Base-by-base conservation (phyloP, 2,329 filamentous ascomycete species). In the Neospermospora avenae region DNA sequence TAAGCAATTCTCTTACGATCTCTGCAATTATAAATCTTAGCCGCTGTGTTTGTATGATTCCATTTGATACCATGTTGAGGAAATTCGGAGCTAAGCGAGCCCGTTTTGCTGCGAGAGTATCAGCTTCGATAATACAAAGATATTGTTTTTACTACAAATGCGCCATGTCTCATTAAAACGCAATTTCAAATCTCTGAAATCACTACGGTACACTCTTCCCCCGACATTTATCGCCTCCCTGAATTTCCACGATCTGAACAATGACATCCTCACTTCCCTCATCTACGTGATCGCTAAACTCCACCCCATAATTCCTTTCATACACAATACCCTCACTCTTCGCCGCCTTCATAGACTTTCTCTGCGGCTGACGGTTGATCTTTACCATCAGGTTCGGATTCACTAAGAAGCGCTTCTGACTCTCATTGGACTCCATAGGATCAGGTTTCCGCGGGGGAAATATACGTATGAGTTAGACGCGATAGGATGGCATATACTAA, bases 401-500 rank as follows among this genome's bases (percentile, higher is more conserved):
- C 16, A 34, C 25, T 25, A 25, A 48, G 25, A 48, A 48, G 13
- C 14, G 45, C 22, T 48, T 48, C 22, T 48, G 45, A 28, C 25
- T 49, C 6, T 25, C 14, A 14, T n/a, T 6, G 3, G 46, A 49
- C 4, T 49, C 25, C 8, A 13, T 7, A 4, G 4, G 20, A 13
- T 7, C 24, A 7, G 45, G 6, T 31, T 31, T n/a, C 6, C 31
- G 34, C n/a, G n/a, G 25, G 7, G 46, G 4, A 13, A 63, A 60
- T 16, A 65, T n/a, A 6, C 55, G 48, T 18, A 64, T 48, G 25
- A 69, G 57, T 1, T 68, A 49, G 7, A 61, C 44, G 1, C 66
- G 64, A 22, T 69, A 44, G 10, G 31, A 54, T n/a, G 68, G 67
- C 63, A 70, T 64, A 70, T 22, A 70, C 69, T 4, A 70, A 61